Conservation (phyloP, 2,329 filamentous ascomycete genomes). For the Colletotrichum chlorophyti region DNA sequence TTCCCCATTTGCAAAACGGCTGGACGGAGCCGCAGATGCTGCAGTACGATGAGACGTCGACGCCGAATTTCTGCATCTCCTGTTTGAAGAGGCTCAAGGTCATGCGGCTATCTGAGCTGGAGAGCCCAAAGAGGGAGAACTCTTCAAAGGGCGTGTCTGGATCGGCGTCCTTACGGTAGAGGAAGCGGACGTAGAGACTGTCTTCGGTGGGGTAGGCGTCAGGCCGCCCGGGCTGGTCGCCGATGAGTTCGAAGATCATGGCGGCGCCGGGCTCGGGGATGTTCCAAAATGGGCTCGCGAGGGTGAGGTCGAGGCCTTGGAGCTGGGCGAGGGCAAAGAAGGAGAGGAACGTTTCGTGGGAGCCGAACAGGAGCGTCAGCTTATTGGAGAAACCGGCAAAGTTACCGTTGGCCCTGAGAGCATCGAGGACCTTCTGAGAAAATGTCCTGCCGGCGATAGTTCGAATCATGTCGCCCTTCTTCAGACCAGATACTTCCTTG, state of each 20-base stretch:
- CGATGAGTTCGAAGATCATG: constrained; percentile 74
- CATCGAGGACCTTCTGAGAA: constrained; percentile 48
- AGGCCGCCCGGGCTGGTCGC: constrained; percentile 33
- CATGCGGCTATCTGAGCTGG: constrained; percentile 40
- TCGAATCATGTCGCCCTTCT: constrained; percentile 48
- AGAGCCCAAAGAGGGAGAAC: constrained; percentile 49
- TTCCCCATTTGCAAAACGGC: constrained; percentile 44
- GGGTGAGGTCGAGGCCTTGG: constrained; percentile 56
- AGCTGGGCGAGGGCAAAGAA: constrained; percentile 60
- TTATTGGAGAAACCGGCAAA: constrained; percentile 48
- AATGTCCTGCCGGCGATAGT: constrained; percentile 62
- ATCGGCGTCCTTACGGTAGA: constrained; percentile 58
- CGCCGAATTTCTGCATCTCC: constrained; percentile 43
- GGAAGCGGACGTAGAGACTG: constrained; percentile 61
- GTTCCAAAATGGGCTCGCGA: constrained; percentile 42
- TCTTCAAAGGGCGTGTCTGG: constrained; percentile 39
- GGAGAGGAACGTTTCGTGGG: constrained; percentile 59
- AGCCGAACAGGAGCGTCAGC: constrained; percentile 61
- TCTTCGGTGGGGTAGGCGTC: constrained; percentile 38
- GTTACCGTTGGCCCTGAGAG: constrained; percentile 51
- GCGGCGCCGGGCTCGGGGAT: constrained; percentile 74
- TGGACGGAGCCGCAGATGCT: constrained; percentile 43
- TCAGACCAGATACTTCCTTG: constrained; percentile 61
- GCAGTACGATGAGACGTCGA: constrained; percentile 51
- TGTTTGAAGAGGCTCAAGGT: constrained; percentile 46